Evolutionary conservation across 1,284 basidiomycete species (phyloP).

Genomic region (Apiotrichum porosum): DNA sequence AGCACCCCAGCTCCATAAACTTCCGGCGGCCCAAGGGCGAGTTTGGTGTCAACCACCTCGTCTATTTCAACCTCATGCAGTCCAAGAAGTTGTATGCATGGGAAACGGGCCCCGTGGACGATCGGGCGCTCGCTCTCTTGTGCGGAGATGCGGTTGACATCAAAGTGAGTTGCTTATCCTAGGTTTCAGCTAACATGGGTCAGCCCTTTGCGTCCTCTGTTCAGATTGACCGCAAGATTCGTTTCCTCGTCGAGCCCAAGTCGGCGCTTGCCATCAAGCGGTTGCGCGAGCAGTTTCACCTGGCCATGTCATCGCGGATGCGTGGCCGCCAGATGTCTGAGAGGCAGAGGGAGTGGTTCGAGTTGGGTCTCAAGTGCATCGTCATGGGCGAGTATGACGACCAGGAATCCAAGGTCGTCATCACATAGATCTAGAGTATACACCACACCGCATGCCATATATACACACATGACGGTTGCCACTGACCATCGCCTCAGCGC

Average conservation of each 20-base stretch:
- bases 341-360: conserved; percentile 64
- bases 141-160: conserved; percentile 84
- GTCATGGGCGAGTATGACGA: conserved; percentile 18
- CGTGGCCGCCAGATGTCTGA: conserved; percentile 60
- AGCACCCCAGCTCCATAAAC: conserved; percentile 92
- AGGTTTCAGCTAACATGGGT: conserved; percentile 10
- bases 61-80: conserved; percentile 81
- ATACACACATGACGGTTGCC: no score
- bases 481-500: no score
- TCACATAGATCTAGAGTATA: conserved; percentile 3
- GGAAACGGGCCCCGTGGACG: conserved; percentile 89
- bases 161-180: conserved; percentile 59
- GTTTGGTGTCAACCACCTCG: conserved; percentile 68
- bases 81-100: conserved; percentile 73
- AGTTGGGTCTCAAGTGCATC: conserved; percentile 59
- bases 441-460: no score
- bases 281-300: conserved; percentile 64
- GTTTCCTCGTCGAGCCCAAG: conserved; percentile 66
- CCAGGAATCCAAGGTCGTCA: conserved; percentile 15
- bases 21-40: conserved; percentile 63
- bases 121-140: conserved; percentile 72
- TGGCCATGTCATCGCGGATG: conserved; percentile 58
- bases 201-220: conserved; percentile 68
- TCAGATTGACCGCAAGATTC: conserved; percentile 81
- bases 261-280: conserved; percentile 73